Evolutionary conservation across 2,329 filamentous ascomycete species (phyloP), one percentile per base, ranked within the genome.

Genomic region (Trichoderma sp.): DNA sequence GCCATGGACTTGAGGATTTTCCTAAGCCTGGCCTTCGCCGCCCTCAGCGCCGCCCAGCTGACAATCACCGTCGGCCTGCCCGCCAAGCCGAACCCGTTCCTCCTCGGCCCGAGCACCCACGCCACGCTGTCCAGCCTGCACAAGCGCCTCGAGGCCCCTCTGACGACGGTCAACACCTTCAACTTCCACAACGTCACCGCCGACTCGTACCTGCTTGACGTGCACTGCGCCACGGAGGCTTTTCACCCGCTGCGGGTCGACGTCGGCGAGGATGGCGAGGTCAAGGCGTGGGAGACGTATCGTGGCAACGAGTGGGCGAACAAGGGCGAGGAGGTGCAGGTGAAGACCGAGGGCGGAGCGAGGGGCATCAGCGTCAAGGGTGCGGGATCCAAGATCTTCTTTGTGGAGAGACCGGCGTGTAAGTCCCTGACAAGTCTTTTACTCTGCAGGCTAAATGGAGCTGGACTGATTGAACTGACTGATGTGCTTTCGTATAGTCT

Each of bases 271-370:
- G 81, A 82, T 47, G 79, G 82, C 26, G 80, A 83, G 75, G 85
- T 94, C 3, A 83, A 86, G 56, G 90, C 90, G 32, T 96, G 93
- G 91, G 93, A 95, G 84, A 97, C 94, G 30, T 97, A 91, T 80
- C 86, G 94, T 62, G 94, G 94, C 0, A 95, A 97, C 77, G 93
- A 96, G 76, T 98, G 95, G 94, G 90, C 86, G 21, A 97, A 97
- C 80, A 92, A 90, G 78, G 95, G 95, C 18, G 91, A 92, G 83
- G 85, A 80, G 60, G 83, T 87, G 36, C 75, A 74, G 4, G 80
- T 86, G 65, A 83, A 81, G 26, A 28, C 18, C 57, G 81, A 83
- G 36, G 82, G 79, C 1, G 80, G 73, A 7, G 78, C 77, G n/a
- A 76, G 76, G 60, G 83, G 84, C 30, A 85, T 95, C 24, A 88